Base-by-base conservation (phyloP, 805 yeast genomes). In the Metschnikowia chrysomelidarum region DNA sequence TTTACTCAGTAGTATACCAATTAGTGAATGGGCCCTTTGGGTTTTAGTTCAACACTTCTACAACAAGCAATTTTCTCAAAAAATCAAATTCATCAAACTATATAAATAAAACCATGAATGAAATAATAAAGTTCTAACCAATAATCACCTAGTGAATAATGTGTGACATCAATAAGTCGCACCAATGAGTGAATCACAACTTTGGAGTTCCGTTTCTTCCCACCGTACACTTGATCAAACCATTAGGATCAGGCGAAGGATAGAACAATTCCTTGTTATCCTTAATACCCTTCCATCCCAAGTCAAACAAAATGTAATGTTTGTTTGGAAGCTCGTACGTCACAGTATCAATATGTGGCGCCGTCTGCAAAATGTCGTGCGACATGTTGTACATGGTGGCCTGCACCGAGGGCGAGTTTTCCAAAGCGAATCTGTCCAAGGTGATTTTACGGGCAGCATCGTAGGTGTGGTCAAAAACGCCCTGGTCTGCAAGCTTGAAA, bases 321-420 rank as follows among this genome's bases (percentile, higher is more conserved):
- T 87, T 89, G 75, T 89, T 89, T 55, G 97, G 97, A 54, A 89
- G 75, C 27, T 75, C 66, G 61, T 86, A 88, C 34, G 81, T 62
- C 22, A 88, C 96, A 27, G 70, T 69, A 44, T 68, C 74, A 37
- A 89, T 70, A 41, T 68, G 68, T 3, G 79, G 70, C 37, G 76
- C 82, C 33, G 52, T 54, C 32, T 65, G 69, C 56, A 89, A 73
- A 46, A 89, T 86, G 44, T 76, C 78, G 46, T 78, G 72, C 24
- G 85, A 74, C 93, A 89, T 89, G 73, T 87, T 85, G 72, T 77
- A 89, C 96, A 89, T 91, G 40, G 96, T 89, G 29, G 95, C 96
- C 69, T 89, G 97, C 30, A 89, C 97, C 17, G 95, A 84, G n/a
- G 96, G 78, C 7, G 95, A 86, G 61, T 86, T 78, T 62, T 89